Conservation (phyloP, 208 protist species). For the Leishmania mexicana region DNA sequence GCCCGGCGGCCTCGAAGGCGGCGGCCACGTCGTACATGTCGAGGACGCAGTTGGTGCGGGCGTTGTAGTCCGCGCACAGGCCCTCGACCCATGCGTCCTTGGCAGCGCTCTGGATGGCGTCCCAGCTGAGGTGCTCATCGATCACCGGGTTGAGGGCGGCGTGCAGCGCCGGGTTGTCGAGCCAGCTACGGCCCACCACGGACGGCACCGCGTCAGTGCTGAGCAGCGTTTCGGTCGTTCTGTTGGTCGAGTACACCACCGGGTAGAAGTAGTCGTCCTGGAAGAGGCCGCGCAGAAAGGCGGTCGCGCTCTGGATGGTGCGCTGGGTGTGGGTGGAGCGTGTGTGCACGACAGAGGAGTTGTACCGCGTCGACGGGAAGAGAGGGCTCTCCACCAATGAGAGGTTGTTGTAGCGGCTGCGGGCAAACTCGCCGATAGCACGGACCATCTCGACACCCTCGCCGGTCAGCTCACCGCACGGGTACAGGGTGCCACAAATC, state of each 20-base stretch:
- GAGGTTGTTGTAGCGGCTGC: slow-evolving; percentile 47
- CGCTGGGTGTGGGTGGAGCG: slow-evolving; percentile 54
- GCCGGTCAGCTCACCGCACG: slow-evolving; percentile 49
- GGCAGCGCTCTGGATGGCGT: slow-evolving; percentile 38
- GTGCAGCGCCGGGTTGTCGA: slow-evolving; percentile 24
- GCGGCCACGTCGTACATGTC: slow-evolving; percentile 53
- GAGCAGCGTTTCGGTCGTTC: slow-evolving; percentile 48
- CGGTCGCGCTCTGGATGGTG: slow-evolving; percentile 60
- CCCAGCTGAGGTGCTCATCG: slow-evolving; percentile 47
- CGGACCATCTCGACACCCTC: slow-evolving; percentile 42
- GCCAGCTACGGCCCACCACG: slow-evolving; percentile 28
- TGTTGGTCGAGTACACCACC: slow-evolving; percentile 44
- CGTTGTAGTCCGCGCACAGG: slow-evolving; percentile 33
- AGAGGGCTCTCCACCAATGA: slow-evolving; percentile 38
- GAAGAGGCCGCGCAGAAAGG: slow-evolving; percentile 59
- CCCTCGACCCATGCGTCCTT: slow-evolving; percentile 42
- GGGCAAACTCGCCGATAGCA: slow-evolving; percentile 38
- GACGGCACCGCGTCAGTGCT: slow-evolving; percentile 39
- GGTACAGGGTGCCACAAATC: slow-evolving; percentile 40
- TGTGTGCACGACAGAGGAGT: slow-evolving; percentile 55
- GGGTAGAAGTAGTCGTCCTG: slow-evolving; percentile 47
- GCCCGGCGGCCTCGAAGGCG: slow-evolving; percentile 37
- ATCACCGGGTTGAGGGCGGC: slow-evolving; percentile 26
- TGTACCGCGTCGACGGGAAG: slow-evolving; percentile 41
- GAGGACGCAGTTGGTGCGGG: slow-evolving; percentile 34